Percentiles rank a stretch among this genome's conserved stretches.
Conservation (phyloP, 106 monocot genomes). For the Cymbidium sinense region DNA sequence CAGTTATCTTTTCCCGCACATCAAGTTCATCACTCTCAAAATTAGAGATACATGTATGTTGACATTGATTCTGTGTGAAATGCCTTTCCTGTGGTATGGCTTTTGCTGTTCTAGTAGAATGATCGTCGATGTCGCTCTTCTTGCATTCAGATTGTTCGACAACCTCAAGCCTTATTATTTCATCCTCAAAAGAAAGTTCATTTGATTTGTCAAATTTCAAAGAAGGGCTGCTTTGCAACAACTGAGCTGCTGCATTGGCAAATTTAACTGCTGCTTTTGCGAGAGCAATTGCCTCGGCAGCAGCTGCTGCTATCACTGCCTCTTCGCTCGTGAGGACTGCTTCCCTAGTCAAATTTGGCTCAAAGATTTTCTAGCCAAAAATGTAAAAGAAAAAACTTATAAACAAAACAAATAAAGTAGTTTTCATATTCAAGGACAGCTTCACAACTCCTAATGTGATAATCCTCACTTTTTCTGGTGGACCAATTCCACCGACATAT, state of each 20-base stretch:
- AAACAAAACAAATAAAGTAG: background rate
- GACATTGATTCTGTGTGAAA: background rate
- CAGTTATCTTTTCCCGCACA: conserved; percentile 28
- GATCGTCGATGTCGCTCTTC: background rate
- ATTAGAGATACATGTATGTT: conserved; percentile 8
- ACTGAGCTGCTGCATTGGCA: conserved; percentile 76
- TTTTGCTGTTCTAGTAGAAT: conserved; percentile 2
- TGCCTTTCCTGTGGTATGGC: background rate
- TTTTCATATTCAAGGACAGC: too few species aligned
- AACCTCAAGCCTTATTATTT: conserved; percentile 27
- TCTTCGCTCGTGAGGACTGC: conserved; percentile 48
- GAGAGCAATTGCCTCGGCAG: conserved; percentile 78
- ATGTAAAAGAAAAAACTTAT: background rate
- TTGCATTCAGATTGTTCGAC: conserved; percentile 29
- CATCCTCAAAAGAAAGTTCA: conserved; percentile 21
- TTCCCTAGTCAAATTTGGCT: conserved; percentile 28
- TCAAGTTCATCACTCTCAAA: conserved; percentile 14
- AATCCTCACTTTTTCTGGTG: conserved; percentile 30
- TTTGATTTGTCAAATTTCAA: conserved; percentile 21
- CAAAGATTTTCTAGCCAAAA: conserved; percentile 26
- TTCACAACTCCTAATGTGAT: too few species aligned
- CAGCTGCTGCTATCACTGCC: conserved; percentile 64
- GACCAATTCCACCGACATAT: conserved; percentile 45
- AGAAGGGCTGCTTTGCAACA: conserved; percentile 20
- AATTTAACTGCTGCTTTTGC: conserved; percentile 81